Evolutionary conservation across 192 early-diverging fungal species (phyloP).

Genomic region (Glomus cerebriforme): DNA sequence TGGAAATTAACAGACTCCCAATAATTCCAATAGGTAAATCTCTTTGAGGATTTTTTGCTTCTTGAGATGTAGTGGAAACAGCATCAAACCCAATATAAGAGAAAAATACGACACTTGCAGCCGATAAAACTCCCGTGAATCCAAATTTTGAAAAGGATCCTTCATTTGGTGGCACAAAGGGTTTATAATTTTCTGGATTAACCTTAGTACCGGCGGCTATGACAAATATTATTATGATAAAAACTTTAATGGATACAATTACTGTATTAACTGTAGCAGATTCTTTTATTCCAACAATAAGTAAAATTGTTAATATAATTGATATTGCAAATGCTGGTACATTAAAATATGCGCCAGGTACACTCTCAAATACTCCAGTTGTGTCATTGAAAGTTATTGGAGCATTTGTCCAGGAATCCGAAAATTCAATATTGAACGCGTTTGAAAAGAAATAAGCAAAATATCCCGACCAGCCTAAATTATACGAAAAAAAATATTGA

Average conservation of each 20-base stretch:
- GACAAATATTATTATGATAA: constrained; percentile 79
- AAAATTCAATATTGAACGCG: constrained; percentile 56
- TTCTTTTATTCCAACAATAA: constrained; percentile 73
- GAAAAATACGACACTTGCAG: constrained; percentile 74
- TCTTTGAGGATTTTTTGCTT: constrained; percentile 73
- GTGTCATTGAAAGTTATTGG: constrained; percentile 60
- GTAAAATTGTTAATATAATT: constrained; percentile 61
- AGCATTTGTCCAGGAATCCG: constrained; percentile 60
- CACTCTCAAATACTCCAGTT: not conserved
- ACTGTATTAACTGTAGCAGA: constrained; percentile 73
- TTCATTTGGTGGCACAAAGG: constrained; percentile 70
- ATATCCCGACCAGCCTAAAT: constrained; percentile 74
- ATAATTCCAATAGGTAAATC: constrained; percentile 91
- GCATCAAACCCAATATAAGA: constrained; percentile 92
- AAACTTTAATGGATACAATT: constrained; percentile 74
- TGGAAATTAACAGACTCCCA: constrained; percentile 52
- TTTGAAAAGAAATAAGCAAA: constrained; percentile 69
- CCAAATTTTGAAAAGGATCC: constrained; percentile 65
- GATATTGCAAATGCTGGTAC: constrained; percentile 74
- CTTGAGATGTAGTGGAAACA: constrained; percentile 83
- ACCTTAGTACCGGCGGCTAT: constrained; percentile 73
- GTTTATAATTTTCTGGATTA: constrained; percentile 68
- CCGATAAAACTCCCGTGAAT: constrained; percentile 67
- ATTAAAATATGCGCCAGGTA: constrained; percentile 64
- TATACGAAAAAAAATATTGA: not conserved